phyloP scores from a whole-genome alignment of 306 rosid genomes.

The Hylodesmum podocarpum region DNA sequence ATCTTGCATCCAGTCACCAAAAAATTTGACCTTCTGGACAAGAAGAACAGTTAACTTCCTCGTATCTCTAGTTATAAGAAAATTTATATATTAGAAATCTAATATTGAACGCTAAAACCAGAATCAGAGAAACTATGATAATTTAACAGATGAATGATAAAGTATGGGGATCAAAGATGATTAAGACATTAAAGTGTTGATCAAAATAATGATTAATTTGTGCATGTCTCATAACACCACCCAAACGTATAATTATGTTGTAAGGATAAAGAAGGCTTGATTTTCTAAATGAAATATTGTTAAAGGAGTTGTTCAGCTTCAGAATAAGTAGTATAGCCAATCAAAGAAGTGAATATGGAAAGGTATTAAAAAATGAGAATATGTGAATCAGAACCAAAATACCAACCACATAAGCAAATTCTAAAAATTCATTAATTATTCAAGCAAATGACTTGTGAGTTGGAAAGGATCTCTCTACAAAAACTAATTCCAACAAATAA shows the following conservation, averaged over 20 bases:
- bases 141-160: slow-evolving; percentile 4
- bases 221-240: not conserved
- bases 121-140: not conserved
- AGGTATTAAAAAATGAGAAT: not conserved
- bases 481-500: not conserved
- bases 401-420: not conserved
- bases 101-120: not conserved
- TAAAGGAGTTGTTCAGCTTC: not conserved
- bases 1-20: not conserved
- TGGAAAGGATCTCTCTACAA: not conserved
- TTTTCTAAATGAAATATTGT: not conserved
- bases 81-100: not conserved
- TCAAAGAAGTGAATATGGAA: not conserved
- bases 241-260: not conserved
- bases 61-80: not conserved
- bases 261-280: not conserved
- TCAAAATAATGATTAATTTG: not conserved
- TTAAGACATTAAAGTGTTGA: not conserved
- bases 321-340: too few species aligned
- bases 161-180: not conserved
- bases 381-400: not conserved
- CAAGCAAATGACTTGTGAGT: not conserved
- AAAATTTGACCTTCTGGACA: not conserved
- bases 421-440: not conserved
- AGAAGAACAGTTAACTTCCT: not conserved